Evolutionary conservation across 768 basidiomycete species (phyloP).

Genomic region (Collybiopsis confluens): DNA sequence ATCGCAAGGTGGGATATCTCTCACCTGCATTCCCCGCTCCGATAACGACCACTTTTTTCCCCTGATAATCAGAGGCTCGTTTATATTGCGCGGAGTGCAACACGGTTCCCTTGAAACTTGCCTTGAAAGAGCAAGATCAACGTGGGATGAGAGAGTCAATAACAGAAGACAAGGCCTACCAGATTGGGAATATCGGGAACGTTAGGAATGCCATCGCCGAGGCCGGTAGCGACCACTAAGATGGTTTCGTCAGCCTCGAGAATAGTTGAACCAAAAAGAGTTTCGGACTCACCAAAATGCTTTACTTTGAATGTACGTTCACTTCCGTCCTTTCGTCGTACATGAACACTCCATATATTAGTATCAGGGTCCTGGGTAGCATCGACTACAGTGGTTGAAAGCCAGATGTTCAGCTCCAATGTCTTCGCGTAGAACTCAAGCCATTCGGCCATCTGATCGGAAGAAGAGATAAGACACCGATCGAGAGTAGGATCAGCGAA

Average conservation of each 20-base stretch:
- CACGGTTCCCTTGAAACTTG: background rate
- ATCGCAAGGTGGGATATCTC: background rate
- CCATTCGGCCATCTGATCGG: constrained; percentile 41
- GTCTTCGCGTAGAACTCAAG: constrained; percentile 41
- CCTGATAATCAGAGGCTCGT: constrained; percentile 26
- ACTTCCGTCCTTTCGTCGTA: constrained; percentile 17
- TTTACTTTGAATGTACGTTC: constrained; percentile 18
- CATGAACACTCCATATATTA: constrained; percentile 28
- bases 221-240: constrained; percentile 43
- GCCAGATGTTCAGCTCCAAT: constrained; percentile 51
- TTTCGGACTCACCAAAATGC: constrained; percentile 18
- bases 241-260: background rate
- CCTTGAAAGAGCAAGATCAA: background rate
- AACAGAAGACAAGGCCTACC: background rate
- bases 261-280: background rate
- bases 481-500: background rate
- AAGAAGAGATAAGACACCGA: background rate
- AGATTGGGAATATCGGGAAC: constrained; percentile 24
- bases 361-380: constrained; percentile 22
- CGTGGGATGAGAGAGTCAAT: background rate
- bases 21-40: constrained; percentile 42
- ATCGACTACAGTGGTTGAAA: constrained; percentile 25
- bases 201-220: constrained; percentile 35
- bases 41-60: constrained; percentile 47
- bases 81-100: background rate